Base-by-base conservation (phyloP, 2,329 filamentous ascomycete species). In the Venturia aucupariae region DNA sequence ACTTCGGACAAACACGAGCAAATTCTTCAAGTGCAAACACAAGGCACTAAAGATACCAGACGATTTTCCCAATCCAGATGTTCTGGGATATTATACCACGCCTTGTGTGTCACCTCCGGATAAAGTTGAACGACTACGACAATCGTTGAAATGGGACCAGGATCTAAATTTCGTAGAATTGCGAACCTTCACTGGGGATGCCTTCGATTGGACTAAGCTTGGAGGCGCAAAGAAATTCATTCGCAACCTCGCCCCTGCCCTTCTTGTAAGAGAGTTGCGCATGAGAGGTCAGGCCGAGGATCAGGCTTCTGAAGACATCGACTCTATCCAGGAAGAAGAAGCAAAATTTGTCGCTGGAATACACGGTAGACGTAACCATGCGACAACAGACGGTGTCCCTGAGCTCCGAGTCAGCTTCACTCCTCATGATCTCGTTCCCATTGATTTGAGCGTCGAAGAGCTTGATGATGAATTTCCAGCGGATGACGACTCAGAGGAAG, bases 71-170 rank as follows among this genome's bases (percentile, higher is more conserved):
- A 87, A 90, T 67, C 77, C 84, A 59, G 88, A 91, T 51, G 85
- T 96, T 8, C 77, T 97, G 24, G 82, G 89, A 13, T 96, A 90
- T 71, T 99, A 99, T 70, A 93, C 90, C 0, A 87, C 92, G 71
- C 94, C 94, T 0, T 86, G 89, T 0, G 88, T 97, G 3, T 97
- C 92, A 0, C 80, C 81, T 0, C 69, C 79, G 6, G 74, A 83
- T 10, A 80, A 83, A 32, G 71, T 93, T 61, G 75, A 83, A 3
- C 79, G 77, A 51, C 70, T 92, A 24, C 79, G 76, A 65, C 72
- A 73, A 2, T 78, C 78, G 0, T 78, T 89, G 48, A 76, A 77
- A 11, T 91, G 88, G 84, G 82, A 86, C 64, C 78, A 78, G 54
- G 77, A 82, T 0, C 79, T 94, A 22, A 84, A 95, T 68, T 79